Base-by-base conservation (phyloP, 139 green algal genomes). In the Eudorina sp. region DNA sequence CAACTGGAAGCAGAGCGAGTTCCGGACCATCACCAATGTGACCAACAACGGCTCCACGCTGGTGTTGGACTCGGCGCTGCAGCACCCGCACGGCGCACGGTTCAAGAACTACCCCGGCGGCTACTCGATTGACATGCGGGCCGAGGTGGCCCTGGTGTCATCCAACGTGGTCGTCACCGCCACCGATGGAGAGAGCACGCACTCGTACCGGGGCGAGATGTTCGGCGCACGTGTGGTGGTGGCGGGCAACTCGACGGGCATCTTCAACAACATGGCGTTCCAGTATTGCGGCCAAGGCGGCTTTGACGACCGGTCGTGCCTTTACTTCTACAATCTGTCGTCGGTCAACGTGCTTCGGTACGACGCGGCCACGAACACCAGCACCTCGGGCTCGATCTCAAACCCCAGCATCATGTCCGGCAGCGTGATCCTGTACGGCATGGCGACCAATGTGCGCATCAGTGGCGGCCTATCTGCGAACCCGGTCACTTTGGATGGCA, bases 1-100 rank as follows among this genome's bases (percentile, higher is more conserved):
- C 45, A 94, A 93, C 88, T 76, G 36, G 53, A 69, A 53, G 80
- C 83, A 92, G 85, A 76, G 62, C 16, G 92, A 95, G 78, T 64
- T 90, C 25, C 70, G 87, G 21, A 92, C 68, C 43, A 94, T 95
- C 75, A 85, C 60, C 25, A 78, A 70, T 36, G 73, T 94, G 3
- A 0, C 4, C 38, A 45, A 82, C 62, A 55, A 55, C 38, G 81
- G 73, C 53, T 86, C 34, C 36, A 70, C 62, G 41, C 89, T 95
- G 5, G 60, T 68, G 23, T 79, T 95, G 58, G 85, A 88, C 58
- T 23, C 55, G 19, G 41, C 88, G 9, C 79, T 95, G 82, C 14
- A 36, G 31, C 75, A 83, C 75, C 75, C 75, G 5, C 75, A 83
- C 48, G 78, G 77, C 13, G 73, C 72, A 13, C n/a, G 2, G 2